Evolutionary conservation across 78 protist species (phyloP).

Genomic region (Emiliania huxleyi): DNA sequence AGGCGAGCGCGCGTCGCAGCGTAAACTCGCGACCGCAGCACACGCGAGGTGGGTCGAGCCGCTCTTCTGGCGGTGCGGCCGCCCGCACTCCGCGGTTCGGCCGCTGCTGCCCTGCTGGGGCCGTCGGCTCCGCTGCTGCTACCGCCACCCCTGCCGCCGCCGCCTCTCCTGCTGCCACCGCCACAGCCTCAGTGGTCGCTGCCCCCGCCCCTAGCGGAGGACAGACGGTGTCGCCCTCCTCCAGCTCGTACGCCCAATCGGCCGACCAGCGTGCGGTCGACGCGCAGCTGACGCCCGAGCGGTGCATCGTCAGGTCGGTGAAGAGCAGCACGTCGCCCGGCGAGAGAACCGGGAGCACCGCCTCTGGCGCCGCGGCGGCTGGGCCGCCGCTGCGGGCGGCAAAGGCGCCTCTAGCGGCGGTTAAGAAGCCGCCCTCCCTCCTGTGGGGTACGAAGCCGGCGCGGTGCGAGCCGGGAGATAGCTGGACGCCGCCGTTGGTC

Average conservation of each 20-base stretch:
- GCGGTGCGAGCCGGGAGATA: background rate
- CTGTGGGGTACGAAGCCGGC: background rate
- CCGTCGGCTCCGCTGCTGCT: too few relatives aligned
- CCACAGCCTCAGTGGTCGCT: too few relatives aligned
- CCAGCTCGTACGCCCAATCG: background rate
- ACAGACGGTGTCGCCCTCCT: background rate
- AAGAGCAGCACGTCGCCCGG: conserved; percentile 4
- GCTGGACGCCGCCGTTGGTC: background rate
- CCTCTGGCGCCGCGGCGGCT: background rate
- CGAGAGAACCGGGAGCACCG: too few relatives aligned
- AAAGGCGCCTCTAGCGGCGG: background rate
- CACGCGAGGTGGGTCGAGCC: too few relatives aligned
- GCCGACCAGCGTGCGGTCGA: background rate
- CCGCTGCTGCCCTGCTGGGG: too few relatives aligned
- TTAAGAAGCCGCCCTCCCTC: background rate
- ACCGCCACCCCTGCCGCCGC: too few relatives aligned
- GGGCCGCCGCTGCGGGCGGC: background rate
- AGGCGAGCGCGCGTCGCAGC: too few relatives aligned
- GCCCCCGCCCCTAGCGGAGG: too few relatives aligned
- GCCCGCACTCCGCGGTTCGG: too few relatives aligned
- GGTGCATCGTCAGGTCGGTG: conserved; percentile 4
- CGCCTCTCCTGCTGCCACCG: too few relatives aligned
- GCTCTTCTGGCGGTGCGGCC: too few relatives aligned
- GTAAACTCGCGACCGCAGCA: too few relatives aligned
- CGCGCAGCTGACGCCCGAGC: background rate